Percentiles rank a stretch among this genome's conserved stretches.
Evolutionary conservation across 2,329 filamentous ascomycete genomes (phyloP).

Genomic region (Calonectria ilicicola): DNA sequence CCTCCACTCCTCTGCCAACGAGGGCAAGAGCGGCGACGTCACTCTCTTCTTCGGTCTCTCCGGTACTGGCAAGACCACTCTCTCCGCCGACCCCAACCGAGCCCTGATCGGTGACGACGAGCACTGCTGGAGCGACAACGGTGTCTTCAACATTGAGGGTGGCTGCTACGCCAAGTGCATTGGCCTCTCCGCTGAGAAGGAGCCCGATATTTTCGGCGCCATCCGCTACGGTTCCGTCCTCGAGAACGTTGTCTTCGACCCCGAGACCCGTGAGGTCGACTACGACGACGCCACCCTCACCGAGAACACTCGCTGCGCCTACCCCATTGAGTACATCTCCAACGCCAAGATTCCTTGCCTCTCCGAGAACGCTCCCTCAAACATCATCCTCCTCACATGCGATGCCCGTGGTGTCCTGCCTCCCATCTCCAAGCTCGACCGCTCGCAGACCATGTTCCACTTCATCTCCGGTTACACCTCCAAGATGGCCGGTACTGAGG

Average conservation of each 20-base stretch:
- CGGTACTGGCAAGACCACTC: slow-evolving; percentile 97
- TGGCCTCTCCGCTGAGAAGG: slow-evolving; percentile 97
- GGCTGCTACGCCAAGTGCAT: slow-evolving; percentile 99
- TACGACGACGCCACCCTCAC: slow-evolving; percentile 96
- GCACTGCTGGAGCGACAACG: slow-evolving; percentile 98
- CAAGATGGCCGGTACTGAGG: slow-evolving; percentile 99
- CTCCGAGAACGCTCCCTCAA: slow-evolving; percentile 87
- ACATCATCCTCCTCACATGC: slow-evolving; percentile 98
- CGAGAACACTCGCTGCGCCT: slow-evolving; percentile 98
- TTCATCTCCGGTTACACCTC: slow-evolving; percentile 99
- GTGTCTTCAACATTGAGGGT: slow-evolving; percentile 99
- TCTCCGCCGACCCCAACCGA: slow-evolving; percentile 97
- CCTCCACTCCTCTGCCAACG: slow-evolving; percentile 97
- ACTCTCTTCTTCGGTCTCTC: slow-evolving; percentile 99
- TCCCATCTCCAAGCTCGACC: slow-evolving; percentile 96
- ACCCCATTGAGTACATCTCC: slow-evolving; percentile 98
- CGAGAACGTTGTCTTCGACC: slow-evolving; percentile 98
- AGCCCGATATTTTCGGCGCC: slow-evolving; percentile 96
- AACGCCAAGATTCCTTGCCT: slow-evolving; percentile 99
- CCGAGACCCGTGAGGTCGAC: slow-evolving; percentile 87
- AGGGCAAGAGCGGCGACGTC: slow-evolving; percentile 93
- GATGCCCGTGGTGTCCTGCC: slow-evolving; percentile 97
- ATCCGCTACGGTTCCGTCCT: slow-evolving; percentile 97
- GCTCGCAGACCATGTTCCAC: slow-evolving; percentile 99
- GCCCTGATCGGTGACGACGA: slow-evolving; percentile 97